These are phyloP conservation scores for Solidago caesia DNA, from an alignment of 129 eudicot genomes.

Conservation along the genomic window DNA sequence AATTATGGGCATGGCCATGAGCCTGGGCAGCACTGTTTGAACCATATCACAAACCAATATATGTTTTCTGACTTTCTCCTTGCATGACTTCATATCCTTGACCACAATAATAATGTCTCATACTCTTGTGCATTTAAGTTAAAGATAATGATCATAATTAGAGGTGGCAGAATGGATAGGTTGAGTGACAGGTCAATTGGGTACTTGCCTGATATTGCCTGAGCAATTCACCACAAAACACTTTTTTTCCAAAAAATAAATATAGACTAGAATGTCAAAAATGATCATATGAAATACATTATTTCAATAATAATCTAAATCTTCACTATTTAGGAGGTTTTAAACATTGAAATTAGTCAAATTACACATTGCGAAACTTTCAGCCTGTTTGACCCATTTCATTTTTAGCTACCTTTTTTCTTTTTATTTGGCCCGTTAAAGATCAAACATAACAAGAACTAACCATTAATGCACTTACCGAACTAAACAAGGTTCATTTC, in stretches of 20 bases:
- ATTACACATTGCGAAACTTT: background rate
- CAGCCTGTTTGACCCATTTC: background rate
- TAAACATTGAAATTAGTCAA: background rate
- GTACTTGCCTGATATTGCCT: background rate
- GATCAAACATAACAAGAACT: background rate
- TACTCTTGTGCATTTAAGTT: background rate
- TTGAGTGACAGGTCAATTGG: background rate
- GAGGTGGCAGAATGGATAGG: background rate
- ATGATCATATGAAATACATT: background rate
- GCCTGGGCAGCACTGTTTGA: background rate
- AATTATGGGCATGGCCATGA: background rate
- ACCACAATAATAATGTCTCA: background rate
- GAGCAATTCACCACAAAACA: background rate
- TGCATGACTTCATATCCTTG: background rate
- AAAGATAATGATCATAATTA: background rate
- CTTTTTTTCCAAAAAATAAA: background rate
- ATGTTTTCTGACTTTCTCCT: background rate
- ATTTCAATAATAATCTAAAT: background rate
- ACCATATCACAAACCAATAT: background rate
- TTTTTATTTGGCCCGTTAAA: background rate
- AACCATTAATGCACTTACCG: constrained; percentile 51
- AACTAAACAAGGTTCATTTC: constrained; percentile 93
- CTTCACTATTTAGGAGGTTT: background rate
- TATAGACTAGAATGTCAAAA: background rate
- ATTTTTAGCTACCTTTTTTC: background rate